Conservation (phyloP, 495 filamentous ascomycete genomes). For the Venustampulla echinocandica region DNA sequence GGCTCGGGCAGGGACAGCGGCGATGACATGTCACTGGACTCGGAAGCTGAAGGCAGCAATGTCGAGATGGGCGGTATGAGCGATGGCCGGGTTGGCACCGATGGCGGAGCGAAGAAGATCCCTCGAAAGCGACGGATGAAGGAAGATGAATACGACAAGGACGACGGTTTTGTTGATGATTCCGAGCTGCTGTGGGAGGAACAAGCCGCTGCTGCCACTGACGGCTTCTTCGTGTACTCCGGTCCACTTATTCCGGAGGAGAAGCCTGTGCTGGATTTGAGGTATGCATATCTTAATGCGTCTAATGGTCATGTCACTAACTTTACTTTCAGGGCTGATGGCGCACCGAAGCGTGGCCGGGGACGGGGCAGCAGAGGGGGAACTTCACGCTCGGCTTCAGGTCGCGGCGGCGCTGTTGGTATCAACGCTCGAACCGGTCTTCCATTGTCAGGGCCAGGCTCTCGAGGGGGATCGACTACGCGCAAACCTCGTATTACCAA, state of each 20-base stretch:
- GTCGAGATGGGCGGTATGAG: slow-evolving; percentile 58
- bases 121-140: slow-evolving; percentile 72
- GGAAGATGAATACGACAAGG: slow-evolving; percentile 91
- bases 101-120: slow-evolving; percentile 53
- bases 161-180: slow-evolving; percentile 96
- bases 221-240: slow-evolving; percentile 85
- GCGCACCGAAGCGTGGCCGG: slow-evolving; percentile 68
- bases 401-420: slow-evolving; percentile 29
- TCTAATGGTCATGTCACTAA: slow-evolving; percentile 23
- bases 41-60: slow-evolving; percentile 64
- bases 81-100: slow-evolving; percentile 42
- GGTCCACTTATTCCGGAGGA: slow-evolving; percentile 81
- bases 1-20: slow-evolving; percentile 65
- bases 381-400: slow-evolving; percentile 36
- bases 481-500: slow-evolving; percentile 78
- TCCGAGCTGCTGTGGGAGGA: slow-evolving; percentile 94
- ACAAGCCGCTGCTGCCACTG: slow-evolving; percentile 84
- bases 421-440: slow-evolving; percentile 35
- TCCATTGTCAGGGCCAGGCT: slow-evolving; percentile 50
- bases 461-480: slow-evolving; percentile 64
- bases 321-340: slow-evolving; percentile 53
- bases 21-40: slow-evolving; percentile 64
- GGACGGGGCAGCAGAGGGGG: slow-evolving; percentile 45
- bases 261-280: slow-evolving; percentile 67
- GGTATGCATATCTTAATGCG: slow-evolving; percentile 13